Conservation (phyloP, 352 stramenopile genomes). For the Pythium rishiriense region DNA sequence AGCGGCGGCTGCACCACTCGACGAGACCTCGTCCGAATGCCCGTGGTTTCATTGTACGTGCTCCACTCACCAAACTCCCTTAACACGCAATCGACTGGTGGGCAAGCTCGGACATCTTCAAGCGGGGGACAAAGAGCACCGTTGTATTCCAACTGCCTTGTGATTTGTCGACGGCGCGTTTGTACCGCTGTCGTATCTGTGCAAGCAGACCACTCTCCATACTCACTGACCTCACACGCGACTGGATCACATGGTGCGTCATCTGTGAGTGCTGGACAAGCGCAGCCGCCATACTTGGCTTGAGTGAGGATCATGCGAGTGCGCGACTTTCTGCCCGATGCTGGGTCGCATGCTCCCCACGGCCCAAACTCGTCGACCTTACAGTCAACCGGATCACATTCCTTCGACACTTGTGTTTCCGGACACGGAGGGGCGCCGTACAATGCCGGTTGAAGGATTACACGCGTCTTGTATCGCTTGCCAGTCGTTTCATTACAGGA, state of each 20-base stretch:
- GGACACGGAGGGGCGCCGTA: conserved; percentile 44
- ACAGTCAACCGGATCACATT: conserved; percentile 60
- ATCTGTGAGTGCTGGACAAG: conserved; percentile 46
- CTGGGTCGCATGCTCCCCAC: conserved; percentile 35
- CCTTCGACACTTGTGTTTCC: conserved; percentile 31
- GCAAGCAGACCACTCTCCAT: conserved; percentile 51
- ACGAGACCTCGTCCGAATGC: conserved; percentile 20
- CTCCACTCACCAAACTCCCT: conserved; percentile 21
- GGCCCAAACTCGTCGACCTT: conserved; percentile 40
- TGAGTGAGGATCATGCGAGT: conserved; percentile 36
- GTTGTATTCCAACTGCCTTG: conserved; percentile 34
- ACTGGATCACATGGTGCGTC: conserved; percentile 44
- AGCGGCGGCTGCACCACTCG: conserved; percentile 25
- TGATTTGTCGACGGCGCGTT: conserved; percentile 33
- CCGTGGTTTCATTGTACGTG: conserved; percentile 22
- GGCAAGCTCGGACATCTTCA: conserved; percentile 41
- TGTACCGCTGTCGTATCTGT: conserved; percentile 42
- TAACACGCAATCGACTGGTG: conserved; percentile 34
- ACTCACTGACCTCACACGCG: conserved; percentile 41
- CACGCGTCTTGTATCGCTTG: conserved; percentile 39
- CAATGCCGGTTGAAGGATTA: conserved; percentile 38
- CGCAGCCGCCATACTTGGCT: conserved; percentile 53
- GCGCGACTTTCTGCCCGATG: conserved; percentile 36
- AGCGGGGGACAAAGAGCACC: conserved; percentile 45
- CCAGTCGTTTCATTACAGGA: conserved; percentile 20